Evolutionary conservation across 257 asterid genomes (phyloP).

Genomic region (Solanum virginianum): DNA sequence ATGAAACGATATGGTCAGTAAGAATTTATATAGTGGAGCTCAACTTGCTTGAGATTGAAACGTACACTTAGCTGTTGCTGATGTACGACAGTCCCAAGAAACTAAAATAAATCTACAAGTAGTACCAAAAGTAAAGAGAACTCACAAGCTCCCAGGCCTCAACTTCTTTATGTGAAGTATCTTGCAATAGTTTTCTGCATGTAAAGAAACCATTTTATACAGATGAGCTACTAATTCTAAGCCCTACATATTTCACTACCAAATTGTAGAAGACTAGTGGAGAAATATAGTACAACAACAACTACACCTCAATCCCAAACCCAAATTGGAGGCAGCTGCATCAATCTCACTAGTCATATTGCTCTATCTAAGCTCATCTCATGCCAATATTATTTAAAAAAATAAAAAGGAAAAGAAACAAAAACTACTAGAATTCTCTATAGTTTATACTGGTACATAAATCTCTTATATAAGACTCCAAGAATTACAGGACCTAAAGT

Average conservation of each 20-base stretch:
- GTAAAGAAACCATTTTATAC: neutral
- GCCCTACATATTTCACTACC: neutral
- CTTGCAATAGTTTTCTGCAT: constrained; percentile 43
- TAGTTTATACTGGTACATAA: neutral
- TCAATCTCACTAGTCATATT: neutral
- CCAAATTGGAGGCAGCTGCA: neutral
- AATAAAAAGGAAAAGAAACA: neutral
- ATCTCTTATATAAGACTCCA: neutral
- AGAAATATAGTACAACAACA: neutral
- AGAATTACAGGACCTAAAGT: neutral
- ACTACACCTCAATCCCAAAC: neutral
- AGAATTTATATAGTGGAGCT: neutral
- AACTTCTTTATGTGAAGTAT: constrained; percentile 22
- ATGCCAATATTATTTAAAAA: neutral
- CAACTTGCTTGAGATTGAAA: neutral
- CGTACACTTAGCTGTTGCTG: neutral
- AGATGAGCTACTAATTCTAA: neutral
- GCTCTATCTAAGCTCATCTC: neutral
- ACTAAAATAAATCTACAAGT: neutral
- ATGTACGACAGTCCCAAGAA: neutral
- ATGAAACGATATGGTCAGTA: neutral
- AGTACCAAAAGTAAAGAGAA: neutral
- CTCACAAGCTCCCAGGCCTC: constrained; percentile 84
- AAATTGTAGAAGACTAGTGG: neutral
- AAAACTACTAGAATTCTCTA: neutral